Evolutionary conservation across 441 rosid genomes (phyloP).

Genomic region (Eruca vesicaria): DNA sequence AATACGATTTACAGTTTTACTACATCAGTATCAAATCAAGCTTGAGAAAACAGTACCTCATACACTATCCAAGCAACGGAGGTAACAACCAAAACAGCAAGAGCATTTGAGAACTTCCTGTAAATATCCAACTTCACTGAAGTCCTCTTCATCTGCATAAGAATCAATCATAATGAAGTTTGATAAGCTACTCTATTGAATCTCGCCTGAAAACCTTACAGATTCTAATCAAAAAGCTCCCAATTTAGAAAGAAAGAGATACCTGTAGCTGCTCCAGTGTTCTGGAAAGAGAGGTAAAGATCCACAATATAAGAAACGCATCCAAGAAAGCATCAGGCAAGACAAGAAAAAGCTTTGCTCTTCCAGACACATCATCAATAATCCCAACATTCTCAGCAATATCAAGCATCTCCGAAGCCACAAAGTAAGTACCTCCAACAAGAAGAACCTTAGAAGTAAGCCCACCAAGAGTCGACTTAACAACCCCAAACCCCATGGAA

Average conservation of each 20-base stretch:
- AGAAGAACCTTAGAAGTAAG: conserved; percentile 89
- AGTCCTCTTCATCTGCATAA: conserved; percentile 70
- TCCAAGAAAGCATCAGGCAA: conserved; percentile 92
- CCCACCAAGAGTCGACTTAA: conserved; percentile 94
- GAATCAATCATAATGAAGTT: conserved; percentile 7
- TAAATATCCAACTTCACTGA: conserved; percentile 87
- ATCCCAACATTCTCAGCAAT: conserved; percentile 87
- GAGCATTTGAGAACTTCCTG: conserved; percentile 92
- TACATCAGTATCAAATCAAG: not conserved
- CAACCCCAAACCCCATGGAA: conserved; percentile 99
- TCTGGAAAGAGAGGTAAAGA: conserved; percentile 71
- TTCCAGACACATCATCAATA: conserved; percentile 84
- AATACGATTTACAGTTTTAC: not conserved
- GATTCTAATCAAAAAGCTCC: not conserved
- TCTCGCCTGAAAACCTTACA: conserved; percentile 11
- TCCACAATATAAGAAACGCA: conserved; percentile 94
- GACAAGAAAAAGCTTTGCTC: conserved; percentile 85
- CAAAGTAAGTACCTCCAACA: conserved; percentile 79
- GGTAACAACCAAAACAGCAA: conserved; percentile 75
- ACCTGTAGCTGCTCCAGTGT: conserved; percentile 96
- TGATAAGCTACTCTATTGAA: conserved; percentile 13
- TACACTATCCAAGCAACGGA: conserved; percentile 91
- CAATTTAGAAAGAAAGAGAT: conserved; percentile 15
- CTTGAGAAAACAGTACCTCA: conserved; percentile 60
- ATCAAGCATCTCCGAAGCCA: conserved; percentile 91